Evolutionary conservation across 306 rosid species (phyloP), one percentile per base, ranked within the genome.

Genomic region (Gillenia trifoliata): DNA sequence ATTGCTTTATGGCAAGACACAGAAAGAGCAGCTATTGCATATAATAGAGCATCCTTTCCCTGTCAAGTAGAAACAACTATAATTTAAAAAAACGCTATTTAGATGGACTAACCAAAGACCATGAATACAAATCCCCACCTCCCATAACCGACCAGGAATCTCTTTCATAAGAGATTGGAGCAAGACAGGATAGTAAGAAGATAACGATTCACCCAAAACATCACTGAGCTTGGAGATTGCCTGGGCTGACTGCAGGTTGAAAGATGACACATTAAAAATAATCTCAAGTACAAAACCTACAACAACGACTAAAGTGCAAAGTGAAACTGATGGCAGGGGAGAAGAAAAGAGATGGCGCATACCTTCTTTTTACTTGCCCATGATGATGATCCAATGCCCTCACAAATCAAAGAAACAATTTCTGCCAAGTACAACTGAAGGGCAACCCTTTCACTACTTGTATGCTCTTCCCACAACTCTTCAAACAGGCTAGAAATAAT

Each of bases 401-500:
- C 91, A 78, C 90, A 83, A 66, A 93, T 86, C 34, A 89, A 92
- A 28, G 93, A 84, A 69, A 91, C 94, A 83, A 91, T 87, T 89
- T 93, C 97, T 45, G 83, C 91, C 33, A 88, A 67, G 84, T 94
- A 94, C 65, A 94, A 78, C 33, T 88, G 94, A 75, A 94, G 96
- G 67, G 97, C 87, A 80, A 87, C 75, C n/a, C 89, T 91, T 68
- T 94, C 98, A 40, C 96, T 91, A 77, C 98, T 94, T 41, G 96
- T 88, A 84, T 85, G 88, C 86, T 91, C 97, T 87, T 94, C 96
- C 98, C 98, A 94, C 79, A 94, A 83, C 84, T 91, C 98, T 86
- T 94, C 96, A 79, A 89, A 91, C 72, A 82, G 69, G 66, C 86
- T 85, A 61, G 95, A 91, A 78, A 94, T 88, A 79, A 55, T 60